Percentiles rank a stretch among this genome's conserved stretches.
Conservation (phyloP, 2,329 filamentous ascomycete genomes). For the Epichloe sibirici region DNA sequence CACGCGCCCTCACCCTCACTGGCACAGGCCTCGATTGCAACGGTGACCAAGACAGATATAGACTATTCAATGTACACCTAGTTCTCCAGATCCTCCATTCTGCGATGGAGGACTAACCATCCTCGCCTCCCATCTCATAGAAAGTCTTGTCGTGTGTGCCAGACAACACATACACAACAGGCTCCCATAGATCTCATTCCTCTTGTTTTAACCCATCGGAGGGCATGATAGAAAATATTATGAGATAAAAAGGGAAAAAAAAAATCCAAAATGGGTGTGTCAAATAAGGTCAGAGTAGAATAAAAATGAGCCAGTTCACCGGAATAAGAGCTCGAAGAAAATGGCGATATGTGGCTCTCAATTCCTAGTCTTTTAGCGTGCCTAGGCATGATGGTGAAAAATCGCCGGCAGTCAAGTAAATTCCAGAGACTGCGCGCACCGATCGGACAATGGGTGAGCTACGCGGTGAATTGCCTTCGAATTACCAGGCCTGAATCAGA, state of each 20-base stretch:
- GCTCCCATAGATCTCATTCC: background rate
- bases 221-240: constrained; percentile 1
- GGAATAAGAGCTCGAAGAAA: constrained; percentile 4
- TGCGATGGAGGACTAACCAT: background rate
- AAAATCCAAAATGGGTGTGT: background rate
- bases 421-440: background rate
- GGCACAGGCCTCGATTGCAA: background rate
- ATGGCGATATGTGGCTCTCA: background rate
- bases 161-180: constrained; percentile 7
- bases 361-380: background rate
- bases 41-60: background rate
- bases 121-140: background rate
- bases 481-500: background rate
- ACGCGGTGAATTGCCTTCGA: background rate
- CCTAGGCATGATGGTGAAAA: background rate
- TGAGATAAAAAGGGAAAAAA: constrained; percentile 1
- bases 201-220: background rate
- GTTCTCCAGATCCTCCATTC: background rate
- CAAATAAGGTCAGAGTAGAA: background rate
- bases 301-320: background rate
- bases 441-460: background rate
- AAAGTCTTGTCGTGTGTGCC: constrained; percentile 3
- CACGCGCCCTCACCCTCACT: background rate
- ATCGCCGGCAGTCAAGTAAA: background rate
- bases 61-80: background rate